Conservation (phyloP, 2,329 filamentous ascomycete genomes). For the Rachicladosporium sp. region DNA sequence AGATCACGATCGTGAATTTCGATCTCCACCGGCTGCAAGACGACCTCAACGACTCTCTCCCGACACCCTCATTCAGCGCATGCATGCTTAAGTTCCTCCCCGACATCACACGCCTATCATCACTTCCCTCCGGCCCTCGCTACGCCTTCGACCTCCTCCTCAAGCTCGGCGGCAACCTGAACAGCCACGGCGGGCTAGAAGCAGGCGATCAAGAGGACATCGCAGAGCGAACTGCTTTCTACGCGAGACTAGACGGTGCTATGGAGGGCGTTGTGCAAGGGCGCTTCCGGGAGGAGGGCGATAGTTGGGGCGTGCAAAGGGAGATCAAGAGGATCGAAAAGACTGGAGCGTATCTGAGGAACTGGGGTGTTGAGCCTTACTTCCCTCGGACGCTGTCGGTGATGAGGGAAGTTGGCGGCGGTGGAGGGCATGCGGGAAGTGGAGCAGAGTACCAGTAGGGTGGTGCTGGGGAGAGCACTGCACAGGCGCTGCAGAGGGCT, state of each 20-base stretch:
- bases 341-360: conserved; percentile 39
- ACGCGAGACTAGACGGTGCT: conserved; percentile 34
- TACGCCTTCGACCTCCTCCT: conserved; percentile 43
- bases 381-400: conserved; percentile 40
- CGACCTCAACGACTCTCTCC: conserved; percentile 42
- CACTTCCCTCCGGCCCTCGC: conserved; percentile 35
- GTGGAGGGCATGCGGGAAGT: conserved; percentile 9
- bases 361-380: conserved; percentile 42
- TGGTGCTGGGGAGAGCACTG: too few species aligned
- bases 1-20: conserved; percentile 46
- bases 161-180: conserved; percentile 44
- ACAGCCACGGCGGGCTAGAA: conserved; percentile 41
- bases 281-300: conserved; percentile 36
- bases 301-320: conserved; percentile 39
- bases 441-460: too few species aligned
- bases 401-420: conserved; percentile 28
- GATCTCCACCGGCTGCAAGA: conserved; percentile 44
- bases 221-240: conserved; percentile 37
- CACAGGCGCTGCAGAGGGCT: too few species aligned
- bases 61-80: conserved; percentile 39
- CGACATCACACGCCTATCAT: conserved; percentile 38
- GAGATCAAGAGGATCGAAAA: conserved; percentile 46
- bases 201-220: conserved; percentile 37
- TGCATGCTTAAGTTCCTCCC: conserved; percentile 45
- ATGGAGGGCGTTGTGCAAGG: conserved; percentile 43